Evolutionary conservation across 2,329 filamentous ascomycete genomes (phyloP), one percentile per base, ranked within the genome.

Genomic region (Ramularia endophylla): DNA sequence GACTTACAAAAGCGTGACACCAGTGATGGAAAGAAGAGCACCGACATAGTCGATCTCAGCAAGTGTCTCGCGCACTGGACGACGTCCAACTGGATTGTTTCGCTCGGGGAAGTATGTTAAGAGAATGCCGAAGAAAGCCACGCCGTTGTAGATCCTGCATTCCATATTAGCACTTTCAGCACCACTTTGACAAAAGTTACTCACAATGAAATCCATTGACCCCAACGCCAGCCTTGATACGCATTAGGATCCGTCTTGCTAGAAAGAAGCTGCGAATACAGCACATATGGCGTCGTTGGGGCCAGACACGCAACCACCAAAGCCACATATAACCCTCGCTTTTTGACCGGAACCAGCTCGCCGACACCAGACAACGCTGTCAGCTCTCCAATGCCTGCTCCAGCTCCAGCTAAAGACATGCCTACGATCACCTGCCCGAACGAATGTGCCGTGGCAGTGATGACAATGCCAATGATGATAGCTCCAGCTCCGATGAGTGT

Each of bases 31-130:
- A 5, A 76, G 56, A 8, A 74, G 54, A 1, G 71, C 72, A 17
- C 73, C 74, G 9, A 74, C 47, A 36, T 66, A 70, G 43, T 77
- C 73, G 32, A 74, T 69, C 29, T 64, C 64, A 27, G 50, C 52
- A 17, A 76, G 37, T 4, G 73, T 54, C 19, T 66, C 42, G 2
- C 29, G 16, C n/a, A 17, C 16, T 34, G 16, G 5, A 3, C 15
- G 31, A 17, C 31, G 36, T 17, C 22, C 28, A 19, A 39, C 27
- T 13, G 19, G 34, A 9, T n/a, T 34, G 25, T 41, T 39, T 16
- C 15, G 9, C 20, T 48, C 34, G n/a, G 46, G 46, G 16, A 41
- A 48, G 42, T 39, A 46, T 9, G 39, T 43, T 6, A 38, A 32
- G 8, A 66, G 57, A 2, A 71, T 69, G 17, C 75, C 57, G 2